Percentiles rank a stretch among this genome's conserved stretches.
These are phyloP conservation scores for Medicago truncatula DNA, from an alignment of 306 rosid genomes.

Conservation along the genomic window MtrunA17r5.0-ANR NC_053044.1:15740501-15741000, in stretches of 20 bases:
- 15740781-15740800: conserved; percentile 17
- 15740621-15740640: too few relatives aligned
- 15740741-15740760: conserved; percentile 16
- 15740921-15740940: conserved; percentile 29
- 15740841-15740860: conserved; percentile 71
- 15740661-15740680: conserved; percentile 27
- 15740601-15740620: neutral
- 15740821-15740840: conserved; percentile 21
- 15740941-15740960: too few relatives aligned
- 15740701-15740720: conserved; percentile 25
- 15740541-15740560: too few relatives aligned
- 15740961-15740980: neutral
- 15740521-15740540: too few relatives aligned
- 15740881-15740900: conserved; percentile 88
- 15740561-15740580: too few relatives aligned
- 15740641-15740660: neutral
- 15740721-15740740: conserved; percentile 15
- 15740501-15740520: too few relatives aligned
- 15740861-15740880: conserved; percentile 94
- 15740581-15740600: too few relatives aligned
- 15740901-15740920: conserved; percentile 87
- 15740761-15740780: conserved; percentile 15
- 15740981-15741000: conserved; percentile 4
- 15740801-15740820: conserved; percentile 20
- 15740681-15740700: conserved; percentile 26